A percentile compares a stretch with the other conserved stretches of the same genome.
Conservation (phyloP, 176 grass and related monocot genomes). For the Triticum aestivum region IWGSC_CS_RefSeq_v2.1 NC_057802.1:536342402-536342901, state of each 20-base stretch:
- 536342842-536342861: background rate
- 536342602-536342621: background rate
- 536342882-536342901: background rate
- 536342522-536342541: background rate
- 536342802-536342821: background rate
- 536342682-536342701: background rate
- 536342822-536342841: background rate
- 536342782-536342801: background rate
- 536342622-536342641: background rate
- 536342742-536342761: background rate
- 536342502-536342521: constrained; percentile 15
- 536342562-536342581: background rate
- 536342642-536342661: background rate
- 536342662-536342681: background rate
- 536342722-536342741: background rate
- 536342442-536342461: background rate
- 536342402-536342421: background rate
- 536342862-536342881: background rate
- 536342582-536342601: background rate
- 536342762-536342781: background rate
- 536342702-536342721: background rate
- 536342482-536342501: background rate
- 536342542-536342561: background rate
- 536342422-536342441: background rate
- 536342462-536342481: background rate